These are phyloP conservation scores for Forsythia viridissima DNA, from an alignment of 257 asterid species.

Conservation along the genomic window DNA sequence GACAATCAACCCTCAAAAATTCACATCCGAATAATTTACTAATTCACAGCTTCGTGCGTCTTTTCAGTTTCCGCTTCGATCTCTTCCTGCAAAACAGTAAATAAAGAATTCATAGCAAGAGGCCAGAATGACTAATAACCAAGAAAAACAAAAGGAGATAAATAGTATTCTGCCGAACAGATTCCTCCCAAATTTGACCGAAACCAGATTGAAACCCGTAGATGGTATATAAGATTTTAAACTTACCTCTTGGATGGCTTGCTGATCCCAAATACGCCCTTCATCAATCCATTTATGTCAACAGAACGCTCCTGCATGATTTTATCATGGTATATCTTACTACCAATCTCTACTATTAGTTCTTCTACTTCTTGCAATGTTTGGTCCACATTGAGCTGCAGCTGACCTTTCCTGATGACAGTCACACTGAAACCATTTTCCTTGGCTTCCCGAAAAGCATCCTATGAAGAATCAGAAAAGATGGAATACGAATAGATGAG, in stretches of 20 bases:
- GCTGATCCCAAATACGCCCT: conserved; percentile 77
- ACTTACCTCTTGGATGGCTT: conserved; percentile 64
- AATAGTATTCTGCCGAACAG: background rate
- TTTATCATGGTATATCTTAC: conserved; percentile 83
- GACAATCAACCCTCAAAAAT: background rate
- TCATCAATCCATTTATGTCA: conserved; percentile 72
- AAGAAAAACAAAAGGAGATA: background rate
- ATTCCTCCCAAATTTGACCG: background rate
- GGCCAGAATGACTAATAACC: background rate
- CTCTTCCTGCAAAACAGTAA: conserved; percentile 45
- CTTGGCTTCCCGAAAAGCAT: conserved; percentile 87
- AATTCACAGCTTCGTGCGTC: conserved; percentile 40
- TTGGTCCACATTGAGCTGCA: conserved; percentile 84
- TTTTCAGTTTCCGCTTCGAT: conserved; percentile 47
- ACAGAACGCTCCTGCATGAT: conserved; percentile 67
- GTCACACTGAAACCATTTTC: conserved; percentile 83
- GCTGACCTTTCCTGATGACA: conserved; percentile 79
- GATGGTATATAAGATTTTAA: background rate
- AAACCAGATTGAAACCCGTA: background rate
- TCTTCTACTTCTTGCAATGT: conserved; percentile 93
- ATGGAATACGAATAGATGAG: background rate
- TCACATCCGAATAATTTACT: background rate
- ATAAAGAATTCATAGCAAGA: conserved; percentile 7
- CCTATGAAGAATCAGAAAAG: conserved; percentile 48
- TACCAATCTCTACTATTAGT: conserved; percentile 69